Evolutionary conservation across 2,329 filamentous ascomycete species (phyloP).

Genomic region (Aspergillus ruber): DNA sequence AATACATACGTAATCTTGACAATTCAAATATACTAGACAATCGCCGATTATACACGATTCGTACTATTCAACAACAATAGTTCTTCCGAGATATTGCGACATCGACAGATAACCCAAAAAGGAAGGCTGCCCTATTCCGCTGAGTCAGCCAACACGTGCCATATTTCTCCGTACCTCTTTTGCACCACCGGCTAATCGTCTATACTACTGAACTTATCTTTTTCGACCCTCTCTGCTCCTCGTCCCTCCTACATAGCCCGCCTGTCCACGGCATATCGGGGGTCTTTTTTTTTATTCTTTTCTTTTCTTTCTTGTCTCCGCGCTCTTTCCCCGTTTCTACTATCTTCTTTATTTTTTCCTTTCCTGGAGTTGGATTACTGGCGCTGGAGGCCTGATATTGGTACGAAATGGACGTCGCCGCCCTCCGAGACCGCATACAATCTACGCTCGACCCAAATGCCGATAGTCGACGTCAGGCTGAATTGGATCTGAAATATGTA

Average conservation of each 20-base stretch:
- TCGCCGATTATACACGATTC: background rate
- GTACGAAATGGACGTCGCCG: constrained; percentile 54
- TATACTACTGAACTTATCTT: constrained; percentile 1
- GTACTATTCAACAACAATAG: background rate
- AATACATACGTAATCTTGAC: background rate
- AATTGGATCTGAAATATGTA: constrained; percentile 60
- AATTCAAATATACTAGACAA: background rate
- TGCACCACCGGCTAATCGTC: constrained; percentile 2
- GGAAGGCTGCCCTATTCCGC: constrained; percentile 17
- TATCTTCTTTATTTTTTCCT: constrained; percentile 13
- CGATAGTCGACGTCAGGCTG: constrained; percentile 55
- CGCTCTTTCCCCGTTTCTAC: background rate
- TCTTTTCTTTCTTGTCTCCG: constrained; percentile 3
- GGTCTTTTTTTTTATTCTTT: constrained; percentile 4
- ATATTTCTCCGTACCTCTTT: constrained; percentile 4
- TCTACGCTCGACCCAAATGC: constrained; percentile 59
- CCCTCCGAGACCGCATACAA: constrained; percentile 57
- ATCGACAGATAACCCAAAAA: background rate
- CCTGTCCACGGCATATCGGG: constrained; percentile 2
- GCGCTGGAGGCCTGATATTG: constrained; percentile 27
- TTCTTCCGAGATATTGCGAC: background rate
- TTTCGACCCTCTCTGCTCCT: constrained; percentile 13
- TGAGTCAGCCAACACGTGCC: constrained; percentile 1
- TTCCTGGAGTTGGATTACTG: constrained; percentile 21
- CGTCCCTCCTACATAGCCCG: constrained; percentile 6